Evolutionary conservation across 2,329 filamentous ascomycete genomes (phyloP), one percentile per base, ranked within the genome.

Genomic region (Huntiella moniliformis): DNA sequence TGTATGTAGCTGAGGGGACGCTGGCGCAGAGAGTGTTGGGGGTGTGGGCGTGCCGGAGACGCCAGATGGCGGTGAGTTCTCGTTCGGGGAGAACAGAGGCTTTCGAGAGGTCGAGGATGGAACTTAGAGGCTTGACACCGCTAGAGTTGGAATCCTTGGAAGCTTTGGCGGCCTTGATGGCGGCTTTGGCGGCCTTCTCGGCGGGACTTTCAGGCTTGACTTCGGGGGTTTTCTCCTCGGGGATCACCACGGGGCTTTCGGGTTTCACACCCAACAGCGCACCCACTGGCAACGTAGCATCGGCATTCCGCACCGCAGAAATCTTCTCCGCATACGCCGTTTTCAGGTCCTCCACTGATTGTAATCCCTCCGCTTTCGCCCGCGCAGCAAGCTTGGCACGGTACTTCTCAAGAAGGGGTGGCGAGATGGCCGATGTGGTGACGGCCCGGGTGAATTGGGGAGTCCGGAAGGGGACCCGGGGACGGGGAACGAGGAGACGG

Each of bases 361-460:
- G 68, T 48, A 72, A 64, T n/a, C 82, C 79, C 58, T 82, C 70
- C 63, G 79, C 64, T 58, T 76, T 75, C 8, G 85, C 88, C 63
- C 93, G 95, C 52, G 71, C 66, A 53, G 82, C 73, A 51, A 98
- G 78, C 66, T 94, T 94, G 48, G 79, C 73, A 54, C 74, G 75
- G 67, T 98, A 98, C 62, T 83, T 92, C 52, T 93, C 85, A 52
- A 83, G 59, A 35, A 95, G 11, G n/a, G 12, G 85, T 91, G 51
- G 81, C 81, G 39, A 94, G 73, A 67, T 88, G 93, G 52, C 87
- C 84, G 41, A 93, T 78, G 61, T 95, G 84, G 61, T 92, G 84
- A 84, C 84, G 2, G 88, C 88, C 81, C 84, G 92, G 59, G 87
- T 77, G 47, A 79, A 75, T 61, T 95, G 88, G 53, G 31, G 33